phyloP scores from a whole-genome alignment of 345 rosid genomes.

The Corchorus olitorius region DNA sequence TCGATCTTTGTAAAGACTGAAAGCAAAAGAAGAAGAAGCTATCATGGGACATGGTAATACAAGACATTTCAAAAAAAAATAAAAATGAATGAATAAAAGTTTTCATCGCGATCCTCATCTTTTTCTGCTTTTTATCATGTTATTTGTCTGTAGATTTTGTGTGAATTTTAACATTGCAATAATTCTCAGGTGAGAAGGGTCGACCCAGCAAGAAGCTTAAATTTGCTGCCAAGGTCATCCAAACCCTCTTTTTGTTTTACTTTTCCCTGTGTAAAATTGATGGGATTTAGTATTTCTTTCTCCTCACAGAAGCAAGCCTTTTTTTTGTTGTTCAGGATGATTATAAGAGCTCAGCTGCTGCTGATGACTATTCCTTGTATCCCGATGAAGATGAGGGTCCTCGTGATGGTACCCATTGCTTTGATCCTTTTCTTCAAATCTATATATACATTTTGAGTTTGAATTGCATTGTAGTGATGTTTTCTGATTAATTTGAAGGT shows the following conservation, averaged over 20 bases:
- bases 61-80: too few relatives aligned
- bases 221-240: slow-evolving; percentile 54
- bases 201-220: slow-evolving; percentile 66
- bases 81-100: too few relatives aligned
- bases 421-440: background rate
- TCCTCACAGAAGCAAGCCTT: background rate
- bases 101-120: background rate
- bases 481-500: slow-evolving; percentile 31
- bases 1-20: background rate
- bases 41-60: slow-evolving; percentile 17
- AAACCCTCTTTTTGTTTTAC: background rate
- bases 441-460: slow-evolving; percentile 4
- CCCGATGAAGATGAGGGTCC: slow-evolving; percentile 66
- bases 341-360: slow-evolving; percentile 42
- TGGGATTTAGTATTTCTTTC: background rate
- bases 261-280: background rate
- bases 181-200: slow-evolving; percentile 67
- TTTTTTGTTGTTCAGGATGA: slow-evolving; percentile 55
- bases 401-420: slow-evolving; percentile 58
- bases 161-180: background rate
- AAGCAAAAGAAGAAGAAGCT: background rate
- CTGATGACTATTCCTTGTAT: slow-evolving; percentile 49
- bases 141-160: background rate
- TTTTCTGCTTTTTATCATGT: background rate
- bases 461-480: slow-evolving; percentile 9